Evolutionary conservation across 139 green algal species (phyloP), one percentile per base, ranked within the genome.

Genomic region (Tetradesmus obliquus): DNA sequence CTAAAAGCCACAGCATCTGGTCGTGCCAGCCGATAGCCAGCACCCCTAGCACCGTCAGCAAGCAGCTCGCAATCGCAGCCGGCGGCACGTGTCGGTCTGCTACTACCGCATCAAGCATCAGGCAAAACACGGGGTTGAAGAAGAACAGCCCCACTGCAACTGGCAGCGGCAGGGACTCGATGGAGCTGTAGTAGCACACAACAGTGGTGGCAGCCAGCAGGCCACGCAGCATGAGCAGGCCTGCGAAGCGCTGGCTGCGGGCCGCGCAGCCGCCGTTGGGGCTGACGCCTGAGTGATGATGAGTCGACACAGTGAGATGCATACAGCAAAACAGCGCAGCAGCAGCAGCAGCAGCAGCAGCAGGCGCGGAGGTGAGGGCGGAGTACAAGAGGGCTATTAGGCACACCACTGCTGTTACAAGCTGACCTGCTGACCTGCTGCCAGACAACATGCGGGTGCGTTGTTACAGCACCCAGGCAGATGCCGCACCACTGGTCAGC

Each of bases 1-100:
- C 20, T 10, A 66, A 20, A 24, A 81, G 60, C 79, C 51, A 51
- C 62, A 81, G 22, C 0, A 90, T 22, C 20, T 90, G 86, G 55
- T 90, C 86, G 55, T 90, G 86, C 86, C 86, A 90, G 5, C 86
- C 86, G 54, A 90, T 90, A 7, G 20, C 22, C 20, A 90, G 71
- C 19, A 90, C 86, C 1, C 86, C 86, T 20, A 90, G 24, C 0
- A 90, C 86, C 15, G 86, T 90, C 20, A 90, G 54, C 51, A 69
- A 13, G 45, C 86, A 90, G 54, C 86, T 83, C 53, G 51, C 86
- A 5, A 71, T n/a, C 3, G 86, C 71, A 72, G 22, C 51, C 9
- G 22, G 86, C 13, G 86, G 58, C 7, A 83, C 17, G 6, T 32
- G 53, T 0, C 20, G 15, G 8, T 55, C 71, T 0, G 86, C 57